Conservation (phyloP, 176 grass and related monocot genomes). For the Areca catechu region DNA sequence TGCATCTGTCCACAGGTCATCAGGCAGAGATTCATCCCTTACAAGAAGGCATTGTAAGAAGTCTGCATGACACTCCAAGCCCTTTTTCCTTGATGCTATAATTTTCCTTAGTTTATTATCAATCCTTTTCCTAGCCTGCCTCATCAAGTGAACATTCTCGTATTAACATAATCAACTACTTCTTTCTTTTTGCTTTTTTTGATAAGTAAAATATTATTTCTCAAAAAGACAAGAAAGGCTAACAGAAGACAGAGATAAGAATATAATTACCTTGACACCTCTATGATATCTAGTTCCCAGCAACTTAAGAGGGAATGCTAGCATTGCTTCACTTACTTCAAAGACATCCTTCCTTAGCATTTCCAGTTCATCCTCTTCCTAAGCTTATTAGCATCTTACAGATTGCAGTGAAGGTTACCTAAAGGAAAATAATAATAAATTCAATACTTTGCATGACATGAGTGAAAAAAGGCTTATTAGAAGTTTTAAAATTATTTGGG, state of each 20-base stretch:
- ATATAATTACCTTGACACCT: conserved; percentile 38
- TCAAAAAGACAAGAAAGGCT: no score
- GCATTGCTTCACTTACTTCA: conserved; percentile 66
- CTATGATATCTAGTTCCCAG: conserved; percentile 57
- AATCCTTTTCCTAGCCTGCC: conserved; percentile 59
- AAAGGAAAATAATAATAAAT: conserved; percentile 1
- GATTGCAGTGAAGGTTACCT: conserved; percentile 65
- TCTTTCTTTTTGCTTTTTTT: no score
- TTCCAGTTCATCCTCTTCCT: conserved; percentile 20
- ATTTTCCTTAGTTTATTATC: conserved; percentile 41
- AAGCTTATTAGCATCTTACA: conserved; percentile 68
- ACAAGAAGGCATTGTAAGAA: conserved; percentile 60
- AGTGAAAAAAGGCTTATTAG: no score
- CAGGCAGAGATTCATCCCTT: conserved; percentile 12
- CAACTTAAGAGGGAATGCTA: conserved; percentile 60
- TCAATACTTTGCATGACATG: no score
- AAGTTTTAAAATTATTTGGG: no score
- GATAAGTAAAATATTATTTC: no score
- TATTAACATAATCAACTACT: no score
- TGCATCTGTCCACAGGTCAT: conserved; percentile 40
- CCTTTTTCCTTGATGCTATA: conserved; percentile 24
- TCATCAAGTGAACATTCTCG: background rate
- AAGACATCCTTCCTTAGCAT: conserved; percentile 48
- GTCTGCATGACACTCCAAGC: conserved; percentile 24
- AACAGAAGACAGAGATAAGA: no score